phyloP scores from a whole-genome alignment of 257 asterid species.

The Oldenlandia corymbosa region DNA sequence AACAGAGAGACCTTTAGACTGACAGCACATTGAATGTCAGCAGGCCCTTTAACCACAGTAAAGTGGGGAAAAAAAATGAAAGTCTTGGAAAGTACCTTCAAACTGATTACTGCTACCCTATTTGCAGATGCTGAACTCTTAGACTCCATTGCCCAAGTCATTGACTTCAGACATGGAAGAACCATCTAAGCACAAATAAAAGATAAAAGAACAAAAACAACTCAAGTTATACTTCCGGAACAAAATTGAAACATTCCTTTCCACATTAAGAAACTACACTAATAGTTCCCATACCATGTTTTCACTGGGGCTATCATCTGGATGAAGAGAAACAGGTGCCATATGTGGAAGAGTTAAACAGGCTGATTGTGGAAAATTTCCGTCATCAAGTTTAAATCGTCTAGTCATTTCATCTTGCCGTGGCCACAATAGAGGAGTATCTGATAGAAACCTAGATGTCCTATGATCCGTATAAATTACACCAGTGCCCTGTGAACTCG shows the following conservation, averaged over 20 bases:
- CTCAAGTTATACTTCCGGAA: constrained; percentile 5
- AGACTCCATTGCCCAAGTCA: constrained; percentile 96
- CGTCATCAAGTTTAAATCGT: constrained; percentile 59
- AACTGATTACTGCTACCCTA: constrained; percentile 74
- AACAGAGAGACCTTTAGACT: background rate
- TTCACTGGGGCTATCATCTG: constrained; percentile 42
- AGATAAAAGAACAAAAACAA: constrained; percentile 13
- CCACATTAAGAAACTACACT: constrained; percentile 3
- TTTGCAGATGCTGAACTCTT: constrained; percentile 55
- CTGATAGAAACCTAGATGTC: constrained; percentile 33
- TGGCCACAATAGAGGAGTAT: constrained; percentile 77
- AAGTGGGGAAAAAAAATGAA: constrained; percentile 1
- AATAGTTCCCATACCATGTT: constrained; percentile 45
- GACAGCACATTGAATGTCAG: constrained; percentile 2
- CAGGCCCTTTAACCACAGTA: background rate
- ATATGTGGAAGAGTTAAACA: constrained; percentile 40
- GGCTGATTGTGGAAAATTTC: constrained; percentile 40
- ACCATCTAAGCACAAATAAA: constrained; percentile 36
- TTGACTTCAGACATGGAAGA: constrained; percentile 83
- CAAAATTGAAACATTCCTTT: background rate
- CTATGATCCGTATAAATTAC: constrained; percentile 49
- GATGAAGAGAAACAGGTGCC: constrained; percentile 59
- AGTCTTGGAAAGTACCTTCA: constrained; percentile 54
- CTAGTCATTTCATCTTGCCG: constrained; percentile 54
- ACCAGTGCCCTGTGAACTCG: constrained; percentile 49